Evolutionary conservation across 768 basidiomycete species (phyloP).

Genomic region (Tulasnella sp.): DNA sequence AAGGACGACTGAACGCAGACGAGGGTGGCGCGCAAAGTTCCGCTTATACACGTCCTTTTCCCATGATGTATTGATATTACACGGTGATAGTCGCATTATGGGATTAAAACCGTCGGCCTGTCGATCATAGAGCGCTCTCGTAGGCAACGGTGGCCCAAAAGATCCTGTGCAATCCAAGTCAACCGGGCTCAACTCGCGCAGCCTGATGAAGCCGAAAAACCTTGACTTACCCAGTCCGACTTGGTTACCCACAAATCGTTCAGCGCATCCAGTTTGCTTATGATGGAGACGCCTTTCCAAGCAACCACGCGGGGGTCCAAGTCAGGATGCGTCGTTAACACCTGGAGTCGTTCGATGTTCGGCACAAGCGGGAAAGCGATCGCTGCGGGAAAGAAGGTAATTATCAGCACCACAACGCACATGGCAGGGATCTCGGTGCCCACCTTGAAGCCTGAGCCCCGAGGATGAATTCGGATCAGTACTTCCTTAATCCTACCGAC

Average conservation of each 20-base stretch:
- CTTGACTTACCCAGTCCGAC: conserved; percentile 66
- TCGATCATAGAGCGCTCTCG: conserved; percentile 25
- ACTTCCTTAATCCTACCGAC: too few relatives aligned
- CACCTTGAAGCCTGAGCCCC: conserved; percentile 3
- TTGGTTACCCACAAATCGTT: conserved; percentile 81
- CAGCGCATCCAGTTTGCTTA: conserved; percentile 84
- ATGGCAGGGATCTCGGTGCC: not conserved
- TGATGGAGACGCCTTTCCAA: conserved; percentile 91
- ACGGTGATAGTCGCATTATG: not conserved
- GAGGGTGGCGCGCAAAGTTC: too few relatives aligned
- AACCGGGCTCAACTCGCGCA: not conserved
- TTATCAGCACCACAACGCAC: not conserved
- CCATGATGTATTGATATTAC: not conserved
- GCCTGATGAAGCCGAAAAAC: conserved; percentile 19
- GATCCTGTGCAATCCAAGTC: conserved; percentile 21
- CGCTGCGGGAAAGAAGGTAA: conserved; percentile 26
- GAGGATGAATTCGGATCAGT: too few relatives aligned
- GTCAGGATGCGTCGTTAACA: conserved; percentile 90
- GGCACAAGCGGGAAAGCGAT: conserved; percentile 73
- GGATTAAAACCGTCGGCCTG: not conserved
- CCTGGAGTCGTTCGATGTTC: conserved; percentile 79
- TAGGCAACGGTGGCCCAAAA: conserved; percentile 27
- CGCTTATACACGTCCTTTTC: not conserved
- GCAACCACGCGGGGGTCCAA: conserved; percentile 80
- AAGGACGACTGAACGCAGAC: not conserved